Evolutionary conservation across 352 stramenopile species (phyloP).

Genomic region (Globisporangium ultimum): DNA sequence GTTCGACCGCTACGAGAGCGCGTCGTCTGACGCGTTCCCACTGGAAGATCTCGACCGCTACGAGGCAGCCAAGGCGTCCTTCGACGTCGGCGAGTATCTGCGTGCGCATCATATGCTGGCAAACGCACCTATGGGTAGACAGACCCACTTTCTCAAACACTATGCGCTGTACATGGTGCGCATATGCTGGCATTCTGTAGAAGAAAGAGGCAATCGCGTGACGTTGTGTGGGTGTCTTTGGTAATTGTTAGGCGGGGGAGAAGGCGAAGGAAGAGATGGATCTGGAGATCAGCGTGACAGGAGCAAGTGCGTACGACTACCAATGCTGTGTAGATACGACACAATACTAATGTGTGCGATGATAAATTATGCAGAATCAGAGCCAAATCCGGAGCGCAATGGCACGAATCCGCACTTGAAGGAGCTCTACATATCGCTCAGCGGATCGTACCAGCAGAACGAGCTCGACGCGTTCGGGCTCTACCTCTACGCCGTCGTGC

Average conservation of each 20-base stretch:
- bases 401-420: conserved; percentile 70
- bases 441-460: conserved; percentile 41
- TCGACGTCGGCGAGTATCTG: conserved; percentile 75
- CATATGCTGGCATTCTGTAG: neutral
- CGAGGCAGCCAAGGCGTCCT: conserved; percentile 61
- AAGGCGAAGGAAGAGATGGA: conserved; percentile 80
- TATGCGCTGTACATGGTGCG: conserved; percentile 74
- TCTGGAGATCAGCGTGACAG: conserved; percentile 63
- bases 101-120: conserved; percentile 61
- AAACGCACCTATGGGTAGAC: conserved; percentile 4
- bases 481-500: conserved; percentile 79
- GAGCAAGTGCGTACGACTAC: conserved; percentile 22
- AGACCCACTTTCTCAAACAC: conserved; percentile 65
- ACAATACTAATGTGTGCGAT: too few species aligned
- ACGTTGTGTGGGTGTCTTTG: neutral
- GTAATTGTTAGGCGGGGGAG: conserved; percentile 50
- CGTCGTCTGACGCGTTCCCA: neutral
- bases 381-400: conserved; percentile 34
- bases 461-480: conserved; percentile 70
- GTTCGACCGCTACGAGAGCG: conserved; percentile 3
- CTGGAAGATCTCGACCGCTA: conserved; percentile 34
- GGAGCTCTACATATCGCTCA: conserved; percentile 59
- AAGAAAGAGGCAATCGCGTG: neutral
- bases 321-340: conserved; percentile 4
- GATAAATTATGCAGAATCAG: conserved; percentile 19